phyloP scores from a whole-genome alignment of 2,329 filamentous ascomycete genomes.

The Cladosporium sp. region DNA sequence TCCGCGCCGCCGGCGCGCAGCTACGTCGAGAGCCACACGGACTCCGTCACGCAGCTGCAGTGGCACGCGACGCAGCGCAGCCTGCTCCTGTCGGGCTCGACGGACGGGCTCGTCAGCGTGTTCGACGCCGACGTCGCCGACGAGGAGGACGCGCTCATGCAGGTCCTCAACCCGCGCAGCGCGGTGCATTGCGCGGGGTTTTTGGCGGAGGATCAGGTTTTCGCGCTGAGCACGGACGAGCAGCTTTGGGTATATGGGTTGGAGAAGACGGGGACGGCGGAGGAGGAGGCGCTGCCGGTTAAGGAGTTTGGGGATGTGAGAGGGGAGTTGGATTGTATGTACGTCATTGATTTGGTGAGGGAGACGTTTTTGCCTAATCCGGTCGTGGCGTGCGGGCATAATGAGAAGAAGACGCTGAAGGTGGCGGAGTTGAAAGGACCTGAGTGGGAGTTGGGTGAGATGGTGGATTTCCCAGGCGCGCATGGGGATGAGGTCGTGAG shows the following conservation, averaged over 20 bases:
- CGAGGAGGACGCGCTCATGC: conserved; percentile 73
- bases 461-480: conserved; percentile 35
- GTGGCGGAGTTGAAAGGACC: conserved; percentile 24
- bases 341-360: conserved; percentile 65
- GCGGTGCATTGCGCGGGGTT: conserved; percentile 74
- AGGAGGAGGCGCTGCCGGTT: conserved; percentile 43
- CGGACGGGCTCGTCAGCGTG: conserved; percentile 74
- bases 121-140: conserved; percentile 67
- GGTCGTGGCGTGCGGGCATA: conserved; percentile 29
- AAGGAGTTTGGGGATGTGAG: conserved; percentile 68
- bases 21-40: conserved; percentile 47
- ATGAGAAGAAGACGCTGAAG: conserved; percentile 24
- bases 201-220: conserved; percentile 61
- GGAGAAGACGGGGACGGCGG: conserved; percentile 59
- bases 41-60: conserved; percentile 57
- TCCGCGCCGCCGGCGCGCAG: conserved; percentile 31
- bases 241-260: conserved; percentile 69
- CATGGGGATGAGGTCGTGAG: conserved; percentile 48
- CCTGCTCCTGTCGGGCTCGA: conserved; percentile 70
- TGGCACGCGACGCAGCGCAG: conserved; percentile 47
- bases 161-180: conserved; percentile 73
- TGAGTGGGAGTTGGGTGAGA: conserved; percentile 26
- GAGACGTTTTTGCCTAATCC: conserved; percentile 22
- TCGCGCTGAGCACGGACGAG: conserved; percentile 74
- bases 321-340: conserved; percentile 63